A percentile compares a stretch with the other conserved stretches of the same genome.
Evolutionary conservation across 768 basidiomycete species (phyloP).

Genomic region (Rhodosporidiobolus sp.): DNA sequence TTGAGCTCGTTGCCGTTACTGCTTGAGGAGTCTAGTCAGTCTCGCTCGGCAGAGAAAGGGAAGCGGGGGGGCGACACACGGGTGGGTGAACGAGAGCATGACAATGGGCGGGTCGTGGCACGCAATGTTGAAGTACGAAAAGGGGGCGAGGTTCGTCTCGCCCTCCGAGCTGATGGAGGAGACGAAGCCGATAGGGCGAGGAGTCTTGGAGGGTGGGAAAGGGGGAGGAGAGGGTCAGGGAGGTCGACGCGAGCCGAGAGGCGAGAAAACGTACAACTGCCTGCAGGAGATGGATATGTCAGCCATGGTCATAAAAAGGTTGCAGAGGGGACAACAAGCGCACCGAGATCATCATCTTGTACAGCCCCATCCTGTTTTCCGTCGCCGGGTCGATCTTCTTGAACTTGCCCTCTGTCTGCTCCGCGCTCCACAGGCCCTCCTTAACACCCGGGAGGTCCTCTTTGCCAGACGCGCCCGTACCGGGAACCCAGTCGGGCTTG

Average conservation of each 20-base stretch:
- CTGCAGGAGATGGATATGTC: neutral
- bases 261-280: neutral
- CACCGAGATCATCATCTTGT: slow-evolving; percentile 34
- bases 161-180: slow-evolving; percentile 60
- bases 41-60: neutral
- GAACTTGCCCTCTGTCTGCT: slow-evolving; percentile 4
- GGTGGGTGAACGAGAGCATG: slow-evolving; percentile 59
- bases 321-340: neutral
- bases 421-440: slow-evolving; percentile 23
- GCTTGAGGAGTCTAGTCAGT: too few species aligned
- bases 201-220: slow-evolving; percentile 59
- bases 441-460: slow-evolving; percentile 22
- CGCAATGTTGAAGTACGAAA: slow-evolving; percentile 57
- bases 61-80: slow-evolving; percentile 15
- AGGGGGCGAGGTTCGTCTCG: slow-evolving; percentile 62
- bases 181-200: slow-evolving; percentile 67
- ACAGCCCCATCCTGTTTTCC: slow-evolving; percentile 5
- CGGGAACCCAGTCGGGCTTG: slow-evolving; percentile 37
- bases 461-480: slow-evolving; percentile 15
- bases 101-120: slow-evolving; percentile 64
- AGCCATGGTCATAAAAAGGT: neutral
- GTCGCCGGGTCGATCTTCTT: slow-evolving; percentile 23
- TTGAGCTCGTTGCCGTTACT: slow-evolving; percentile 50
- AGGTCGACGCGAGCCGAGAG: neutral
- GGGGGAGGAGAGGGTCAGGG: too few species aligned